Base-by-base conservation (phyloP, 306 rosid species). In the Vigna radiata region DNA sequence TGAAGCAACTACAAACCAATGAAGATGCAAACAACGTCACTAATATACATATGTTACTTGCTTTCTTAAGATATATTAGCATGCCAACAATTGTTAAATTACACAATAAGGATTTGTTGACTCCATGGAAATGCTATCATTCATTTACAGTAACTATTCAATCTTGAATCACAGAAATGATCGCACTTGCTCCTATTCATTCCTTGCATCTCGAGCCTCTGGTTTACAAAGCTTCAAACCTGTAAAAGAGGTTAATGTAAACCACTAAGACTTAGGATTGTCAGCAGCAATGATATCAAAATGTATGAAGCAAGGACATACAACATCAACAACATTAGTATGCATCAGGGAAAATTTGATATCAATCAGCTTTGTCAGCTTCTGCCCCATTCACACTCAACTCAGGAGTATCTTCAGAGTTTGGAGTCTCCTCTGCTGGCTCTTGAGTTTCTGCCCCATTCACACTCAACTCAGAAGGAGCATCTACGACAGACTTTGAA, bases 401-500 rank as follows among this genome's bases (percentile, higher is more conserved):
- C 47, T 88, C 91, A 41, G 46, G 46, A 41, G 46, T 41, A 77
- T 84, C 89, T 81, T 72, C 92, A 65, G 88, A 65, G 12, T 41
- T 41, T 39, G 83, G 63, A 75, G 84, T 79, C 79, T 73, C 86
- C 81, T 72, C 80, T 9, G 27, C 71, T 27, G 81, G 86, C 48
- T 58, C 79, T 85, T 85, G 84, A 81, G 86, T 91, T 85, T 78
- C 84, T 82, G 59, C 85, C 59, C 31, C 82, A 61, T 50, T 80
- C 75, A 82, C 75, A 49, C 68, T 81, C 64, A 49, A 79, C 43
- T 89, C 91, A 14, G 77, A 61, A 64, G 89, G 69, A 19, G 77
- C 12, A 75, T 84, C 88, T 81, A 69, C 90, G 56, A 69, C 90
- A 65, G 88, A 65, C 23, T 47, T 41, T 33, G 82, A 60, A 73